Evolutionary conservation across 73 alveolate species (phyloP).

Genomic region (Paraurostyla sp.): DNA sequence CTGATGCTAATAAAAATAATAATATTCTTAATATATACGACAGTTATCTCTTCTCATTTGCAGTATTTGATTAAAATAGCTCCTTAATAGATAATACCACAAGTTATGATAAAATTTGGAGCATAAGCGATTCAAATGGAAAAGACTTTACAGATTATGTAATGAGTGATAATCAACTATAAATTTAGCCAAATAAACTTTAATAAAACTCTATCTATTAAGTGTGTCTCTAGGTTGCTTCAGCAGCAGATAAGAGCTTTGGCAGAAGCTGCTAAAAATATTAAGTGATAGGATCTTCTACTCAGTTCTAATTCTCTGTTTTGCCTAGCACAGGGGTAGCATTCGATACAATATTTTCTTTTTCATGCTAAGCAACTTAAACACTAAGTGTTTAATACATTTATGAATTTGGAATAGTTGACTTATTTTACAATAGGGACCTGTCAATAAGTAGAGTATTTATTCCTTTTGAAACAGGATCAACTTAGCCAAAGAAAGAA

Average conservation of each 20-base stretch:
- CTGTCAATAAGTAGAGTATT: not conserved
- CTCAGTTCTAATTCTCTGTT: not conserved
- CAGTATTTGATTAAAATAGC: not conserved
- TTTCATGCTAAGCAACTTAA: not conserved
- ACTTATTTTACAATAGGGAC: not conserved
- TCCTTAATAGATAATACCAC: not conserved
- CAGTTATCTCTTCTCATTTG: not conserved
- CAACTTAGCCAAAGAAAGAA: not conserved
- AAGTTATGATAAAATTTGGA: not conserved
- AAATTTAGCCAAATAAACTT: not conserved
- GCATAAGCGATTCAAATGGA: not conserved
- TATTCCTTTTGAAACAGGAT: slow-evolving; percentile 3
- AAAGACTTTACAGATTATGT: not conserved
- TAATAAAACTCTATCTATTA: not conserved
- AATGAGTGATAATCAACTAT: not conserved
- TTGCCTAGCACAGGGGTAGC: slow-evolving; percentile 27
- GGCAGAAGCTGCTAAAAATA: slow-evolving; percentile 2
- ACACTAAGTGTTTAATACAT: not conserved
- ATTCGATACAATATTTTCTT: slow-evolving; percentile 5
- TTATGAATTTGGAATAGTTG: slow-evolving; percentile 21
- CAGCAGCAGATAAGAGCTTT: not conserved
- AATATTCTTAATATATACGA: slow-evolving; percentile 2
- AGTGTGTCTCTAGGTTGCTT: not conserved
- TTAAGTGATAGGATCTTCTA: not conserved
- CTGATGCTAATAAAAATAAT: not conserved